Evolutionary conservation across 1,284 basidiomycete genomes (phyloP).

Genomic region (Sporisorium exsertum): DNA sequence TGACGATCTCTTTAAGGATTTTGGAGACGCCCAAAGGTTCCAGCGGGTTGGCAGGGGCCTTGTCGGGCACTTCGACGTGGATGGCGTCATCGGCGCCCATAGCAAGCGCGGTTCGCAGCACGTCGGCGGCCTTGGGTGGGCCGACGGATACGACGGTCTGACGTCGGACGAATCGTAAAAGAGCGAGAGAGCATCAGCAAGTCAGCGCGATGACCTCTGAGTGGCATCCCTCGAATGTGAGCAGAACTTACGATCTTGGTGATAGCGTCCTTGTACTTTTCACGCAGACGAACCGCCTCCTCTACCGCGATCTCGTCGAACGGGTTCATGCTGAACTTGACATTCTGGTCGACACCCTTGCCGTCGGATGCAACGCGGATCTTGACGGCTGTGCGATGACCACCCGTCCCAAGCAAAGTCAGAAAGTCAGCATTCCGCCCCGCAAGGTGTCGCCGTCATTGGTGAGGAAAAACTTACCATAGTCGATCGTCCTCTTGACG

Average conservation of each 20-base stretch:
- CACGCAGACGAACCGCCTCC: constrained; percentile 92
- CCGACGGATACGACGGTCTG: constrained; percentile 87
- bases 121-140: constrained; percentile 88
- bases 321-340: constrained; percentile 72
- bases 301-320: constrained; percentile 80
- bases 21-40: constrained; percentile 90
- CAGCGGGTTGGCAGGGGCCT: constrained; percentile 73
- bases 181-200: neutral
- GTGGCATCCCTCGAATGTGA: too few relatives aligned
- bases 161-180: too few relatives aligned
- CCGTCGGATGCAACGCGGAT: constrained; percentile 68
- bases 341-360: constrained; percentile 68
- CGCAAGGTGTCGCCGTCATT: neutral
- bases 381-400: constrained; percentile 67
- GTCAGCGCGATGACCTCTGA: neutral
- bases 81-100: constrained; percentile 96
- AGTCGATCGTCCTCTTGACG: constrained; percentile 69
- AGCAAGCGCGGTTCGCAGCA: constrained; percentile 92
- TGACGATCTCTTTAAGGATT: constrained; percentile 81
- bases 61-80: constrained; percentile 84
- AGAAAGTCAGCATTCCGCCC: neutral
- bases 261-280: constrained; percentile 76
- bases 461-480: constrained; percentile 43
- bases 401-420: neutral
- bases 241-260: constrained; percentile 60